A percentile compares a stretch with the other conserved stretches of the same genome.
Conservation (phyloP, 1,284 basidiomycete species). For the Rhodotorula sp. region DNA sequence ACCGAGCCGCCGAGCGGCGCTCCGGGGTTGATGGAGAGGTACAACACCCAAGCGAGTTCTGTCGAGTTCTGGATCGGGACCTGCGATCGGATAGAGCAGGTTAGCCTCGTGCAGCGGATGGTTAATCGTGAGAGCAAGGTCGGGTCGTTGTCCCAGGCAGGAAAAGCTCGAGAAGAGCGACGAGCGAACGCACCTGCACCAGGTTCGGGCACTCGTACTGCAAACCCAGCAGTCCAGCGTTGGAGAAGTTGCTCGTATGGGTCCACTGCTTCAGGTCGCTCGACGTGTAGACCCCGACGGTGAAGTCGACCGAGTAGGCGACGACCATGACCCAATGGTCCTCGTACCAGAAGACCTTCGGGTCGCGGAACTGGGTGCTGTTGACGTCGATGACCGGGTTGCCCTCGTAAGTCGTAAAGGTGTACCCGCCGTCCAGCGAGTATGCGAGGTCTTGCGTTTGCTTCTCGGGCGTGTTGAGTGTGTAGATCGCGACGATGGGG, state of each 20-base stretch:
- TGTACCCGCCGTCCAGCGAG: constrained; percentile 11
- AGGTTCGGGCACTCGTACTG: constrained; percentile 15
- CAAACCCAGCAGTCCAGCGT: constrained; percentile 9
- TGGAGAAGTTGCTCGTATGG: constrained; percentile 3
- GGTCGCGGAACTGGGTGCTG: constrained; percentile 24
- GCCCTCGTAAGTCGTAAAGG: constrained; percentile 15
- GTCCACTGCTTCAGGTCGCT: constrained; percentile 20
- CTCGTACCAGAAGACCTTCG: constrained; percentile 24
- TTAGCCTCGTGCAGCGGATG: too few species aligned
- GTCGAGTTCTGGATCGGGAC: neutral
- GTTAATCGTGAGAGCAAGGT: too few species aligned
- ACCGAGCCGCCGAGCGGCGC: constrained; percentile 7
- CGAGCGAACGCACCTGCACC: constrained; percentile 1
- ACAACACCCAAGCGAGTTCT: neutral
- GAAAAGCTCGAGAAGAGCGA: too few species aligned
- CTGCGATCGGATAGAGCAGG: neutral
- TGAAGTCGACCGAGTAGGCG: constrained; percentile 8
- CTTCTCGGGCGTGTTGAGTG: constrained; percentile 12
- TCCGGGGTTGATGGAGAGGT: constrained; percentile 17
- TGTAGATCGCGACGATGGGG: constrained; percentile 26
- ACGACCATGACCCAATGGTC: constrained; percentile 21
- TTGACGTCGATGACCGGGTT: constrained; percentile 22
- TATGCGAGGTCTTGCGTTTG: constrained; percentile 24
- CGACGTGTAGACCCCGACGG: constrained; percentile 20
- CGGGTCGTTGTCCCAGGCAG: too few species aligned